These are phyloP conservation scores for Mycena maculata DNA, from an alignment of 768 basidiomycete species.

Conservation along the genomic window DNA sequence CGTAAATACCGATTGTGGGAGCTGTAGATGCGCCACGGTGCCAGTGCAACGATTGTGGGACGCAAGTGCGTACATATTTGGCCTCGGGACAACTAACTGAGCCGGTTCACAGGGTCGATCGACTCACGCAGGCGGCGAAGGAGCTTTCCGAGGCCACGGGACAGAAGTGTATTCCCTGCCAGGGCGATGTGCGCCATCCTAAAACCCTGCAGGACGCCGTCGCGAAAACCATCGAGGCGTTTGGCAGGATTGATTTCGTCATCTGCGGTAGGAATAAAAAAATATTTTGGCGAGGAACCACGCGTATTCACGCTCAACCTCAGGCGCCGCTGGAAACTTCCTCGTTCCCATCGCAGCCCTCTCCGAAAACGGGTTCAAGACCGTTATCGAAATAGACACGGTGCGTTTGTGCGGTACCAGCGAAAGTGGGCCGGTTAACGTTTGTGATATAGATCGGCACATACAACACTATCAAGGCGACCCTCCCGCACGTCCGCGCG, in stretches of 20 bases:
- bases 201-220: constrained; percentile 81
- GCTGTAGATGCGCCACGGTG: constrained; percentile 84
- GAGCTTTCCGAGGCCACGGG: constrained; percentile 81
- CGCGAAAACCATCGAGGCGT: constrained; percentile 74
- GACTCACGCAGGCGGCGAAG: constrained; percentile 74
- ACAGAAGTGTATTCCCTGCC: constrained; percentile 72
- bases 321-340: constrained; percentile 97
- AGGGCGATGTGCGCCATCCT: constrained; percentile 88
- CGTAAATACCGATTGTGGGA: neutral
- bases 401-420: constrained; percentile 16
- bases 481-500: constrained; percentile 76
- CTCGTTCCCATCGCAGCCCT: constrained; percentile 85
- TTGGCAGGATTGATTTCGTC: constrained; percentile 93
- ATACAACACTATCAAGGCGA: constrained; percentile 95
- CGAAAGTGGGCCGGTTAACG: too few species aligned
- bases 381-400: constrained; percentile 94
- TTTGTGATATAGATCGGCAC: constrained; percentile 68
- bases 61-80: constrained; percentile 89
- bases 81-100: too few species aligned
- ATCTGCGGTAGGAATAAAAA: constrained; percentile 75
- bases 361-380: constrained; percentile 91
- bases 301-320: neutral
- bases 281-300: too few species aligned
- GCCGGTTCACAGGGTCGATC: constrained; percentile 65
- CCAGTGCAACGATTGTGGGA: constrained; percentile 84